These are phyloP conservation scores for Trichosanthes truncata DNA, from an alignment of 306 rosid genomes.

Conservation along the genomic window DNA sequence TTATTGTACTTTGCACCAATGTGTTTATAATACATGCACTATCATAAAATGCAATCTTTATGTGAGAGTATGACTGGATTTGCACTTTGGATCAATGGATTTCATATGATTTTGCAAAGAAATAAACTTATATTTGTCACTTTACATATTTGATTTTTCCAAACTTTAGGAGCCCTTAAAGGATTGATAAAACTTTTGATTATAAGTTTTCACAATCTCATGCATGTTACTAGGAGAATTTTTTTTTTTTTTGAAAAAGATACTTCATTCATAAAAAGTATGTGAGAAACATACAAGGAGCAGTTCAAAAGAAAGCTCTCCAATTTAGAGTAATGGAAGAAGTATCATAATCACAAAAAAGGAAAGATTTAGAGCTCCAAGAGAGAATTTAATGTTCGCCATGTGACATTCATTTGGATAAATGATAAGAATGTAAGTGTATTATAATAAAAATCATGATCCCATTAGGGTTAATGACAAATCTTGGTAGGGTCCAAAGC, in stretches of 20 bases:
- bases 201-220: background rate
- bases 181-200: background rate
- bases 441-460: slow-evolving; percentile 1
- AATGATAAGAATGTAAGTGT: background rate
- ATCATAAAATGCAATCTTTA: background rate
- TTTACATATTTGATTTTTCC: background rate
- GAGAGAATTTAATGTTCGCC: slow-evolving; percentile 1
- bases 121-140: background rate
- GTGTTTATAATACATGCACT: background rate
- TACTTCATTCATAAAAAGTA: too few species aligned
- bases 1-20: background rate
- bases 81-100: background rate
- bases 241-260: too few species aligned
- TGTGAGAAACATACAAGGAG: too few species aligned
- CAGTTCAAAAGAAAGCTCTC: too few species aligned
- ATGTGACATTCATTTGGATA: background rate
- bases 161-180: background rate
- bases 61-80: background rate
- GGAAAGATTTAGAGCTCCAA: too few species aligned
- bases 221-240: background rate
- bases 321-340: too few species aligned
- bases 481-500: slow-evolving; percentile 47
- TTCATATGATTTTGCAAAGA: background rate
- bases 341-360: too few species aligned
- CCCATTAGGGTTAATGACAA: slow-evolving; percentile 27